These are phyloP conservation scores for Chlamydomonas eustigma DNA, from an alignment of 139 green algal genomes.

Conservation along the genomic window DNA sequence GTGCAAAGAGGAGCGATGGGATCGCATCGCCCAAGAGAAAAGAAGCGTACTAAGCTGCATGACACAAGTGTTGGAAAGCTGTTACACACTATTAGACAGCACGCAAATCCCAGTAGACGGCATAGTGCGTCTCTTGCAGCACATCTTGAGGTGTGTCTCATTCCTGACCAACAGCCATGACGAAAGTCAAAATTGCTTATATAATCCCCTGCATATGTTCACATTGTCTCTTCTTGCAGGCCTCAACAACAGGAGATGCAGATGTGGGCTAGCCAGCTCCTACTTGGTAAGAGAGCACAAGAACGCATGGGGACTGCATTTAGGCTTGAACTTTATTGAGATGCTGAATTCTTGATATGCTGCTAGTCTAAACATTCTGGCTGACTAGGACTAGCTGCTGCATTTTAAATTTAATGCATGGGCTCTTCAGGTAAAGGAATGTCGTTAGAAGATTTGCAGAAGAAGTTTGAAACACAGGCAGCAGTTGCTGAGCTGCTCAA, in stretches of 20 bases:
- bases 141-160: constrained; percentile 59
- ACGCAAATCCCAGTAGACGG: constrained; percentile 50
- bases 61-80: constrained; percentile 52
- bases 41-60: constrained; percentile 40
- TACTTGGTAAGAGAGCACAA: constrained; percentile 41
- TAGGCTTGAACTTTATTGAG: no score
- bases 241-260: constrained; percentile 46
- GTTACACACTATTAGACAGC: constrained; percentile 54
- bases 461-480: constrained; percentile 38
- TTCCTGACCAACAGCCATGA: no score
- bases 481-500: constrained; percentile 42
- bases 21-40: constrained; percentile 52
- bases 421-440: constrained; percentile 18
- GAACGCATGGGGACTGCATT: no score
- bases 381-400: no score
- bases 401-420: no score
- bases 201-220: no score
- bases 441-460: constrained; percentile 34
- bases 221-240: constrained; percentile 8
- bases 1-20: constrained; percentile 40
- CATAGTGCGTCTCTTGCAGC: constrained; percentile 54
- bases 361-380: no score
- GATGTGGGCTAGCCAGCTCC: constrained; percentile 50
- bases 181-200: no score
- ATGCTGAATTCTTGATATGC: no score